These are phyloP conservation scores for Hirsutella thompsonii DNA, from an alignment of 2,329 filamentous ascomycete species.

Conservation along the genomic window DNA sequence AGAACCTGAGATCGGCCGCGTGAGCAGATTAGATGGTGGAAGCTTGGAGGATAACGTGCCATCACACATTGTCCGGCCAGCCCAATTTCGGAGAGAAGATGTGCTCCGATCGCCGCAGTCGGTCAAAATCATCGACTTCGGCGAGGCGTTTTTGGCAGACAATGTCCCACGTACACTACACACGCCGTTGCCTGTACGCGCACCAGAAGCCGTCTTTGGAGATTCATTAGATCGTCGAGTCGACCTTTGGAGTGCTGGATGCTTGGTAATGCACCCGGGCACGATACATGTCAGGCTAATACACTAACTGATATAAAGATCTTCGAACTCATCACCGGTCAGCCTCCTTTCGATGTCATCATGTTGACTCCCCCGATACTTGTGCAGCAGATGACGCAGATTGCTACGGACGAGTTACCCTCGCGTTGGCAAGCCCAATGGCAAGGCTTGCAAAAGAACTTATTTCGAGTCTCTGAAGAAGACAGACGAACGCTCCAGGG, in stretches of 20 bases:
- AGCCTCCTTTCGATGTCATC: slow-evolving; percentile 9
- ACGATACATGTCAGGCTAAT: not conserved
- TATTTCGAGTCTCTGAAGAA: not conserved
- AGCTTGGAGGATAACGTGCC: slow-evolving; percentile 2
- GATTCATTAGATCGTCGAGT: slow-evolving; percentile 8
- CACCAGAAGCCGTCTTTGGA: slow-evolving; percentile 11
- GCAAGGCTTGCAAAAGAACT: slow-evolving; percentile 2
- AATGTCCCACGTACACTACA: not conserved
- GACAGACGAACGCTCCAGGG: slow-evolving; percentile 2
- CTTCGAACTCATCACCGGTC: slow-evolving; percentile 12
- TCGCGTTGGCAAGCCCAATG: slow-evolving; percentile 7
- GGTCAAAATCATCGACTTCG: slow-evolving; percentile 12
- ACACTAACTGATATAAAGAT: slow-evolving; percentile 2
- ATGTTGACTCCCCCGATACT: slow-evolving; percentile 4
- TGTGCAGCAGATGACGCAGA: slow-evolving; percentile 8
- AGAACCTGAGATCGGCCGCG: slow-evolving; percentile 2
- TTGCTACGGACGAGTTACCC: slow-evolving; percentile 6
- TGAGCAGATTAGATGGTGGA: slow-evolving; percentile 3
- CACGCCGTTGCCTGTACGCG: slow-evolving; percentile 8
- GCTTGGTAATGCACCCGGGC: slow-evolving; percentile 6
- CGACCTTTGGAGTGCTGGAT: slow-evolving; percentile 10
- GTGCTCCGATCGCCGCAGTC: slow-evolving; percentile 1
- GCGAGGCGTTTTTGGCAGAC: slow-evolving; percentile 8
- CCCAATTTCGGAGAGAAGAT: not conserved
- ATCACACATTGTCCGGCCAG: slow-evolving; percentile 5